Evolutionary conservation across 768 basidiomycete species (phyloP), one percentile per base, ranked within the genome.

Genomic region (Rhizopogon vinicolor): DNA sequence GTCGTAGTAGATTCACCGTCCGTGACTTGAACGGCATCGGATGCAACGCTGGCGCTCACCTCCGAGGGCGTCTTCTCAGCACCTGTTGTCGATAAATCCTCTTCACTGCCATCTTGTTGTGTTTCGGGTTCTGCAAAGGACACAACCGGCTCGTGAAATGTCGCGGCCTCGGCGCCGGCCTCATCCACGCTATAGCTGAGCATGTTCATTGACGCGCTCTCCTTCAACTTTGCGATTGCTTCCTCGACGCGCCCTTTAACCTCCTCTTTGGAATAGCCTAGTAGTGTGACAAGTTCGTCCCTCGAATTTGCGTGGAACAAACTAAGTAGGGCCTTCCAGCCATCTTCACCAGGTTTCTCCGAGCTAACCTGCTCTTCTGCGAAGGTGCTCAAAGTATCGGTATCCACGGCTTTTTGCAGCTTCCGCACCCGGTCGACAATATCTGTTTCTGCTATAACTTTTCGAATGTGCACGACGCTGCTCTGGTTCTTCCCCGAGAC

Each of bases 211-310:
- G 58, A 67, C 62, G 45, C 69, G 63, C 9, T 72, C 69, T 75
- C 74, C 62, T 86, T 87, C 60, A 93, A 74, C 51, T 83, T 87
- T 44, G 87, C 83, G 44, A 95, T 82, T 10, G 93, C 93, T 59
- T 91, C 87, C 9, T 84, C 83, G 16, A 98, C 91, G 58, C 86
- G 87, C 4, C 77, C 72, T 2, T 84, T 84, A 16, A 97, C 82
- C 59, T 95, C 92, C 9, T 80, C 82, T 70, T 96, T 95, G 3
- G 93, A 95, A 70, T 95, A 98, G 0, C 95, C 96, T 13, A 99
- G 79, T 1, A 98, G 72, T 2, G 87, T 87, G 48, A 98, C 87
- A 5, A 98, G 77, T 70, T 98, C 93, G 28, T 95, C 91, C 52
- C 93, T 77, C 8, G 93, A 93, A 67, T 95, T 83, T 0, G 93